Conservation (phyloP, 2,329 filamentous ascomycete genomes). For the Orbilia oligospora region DNA sequence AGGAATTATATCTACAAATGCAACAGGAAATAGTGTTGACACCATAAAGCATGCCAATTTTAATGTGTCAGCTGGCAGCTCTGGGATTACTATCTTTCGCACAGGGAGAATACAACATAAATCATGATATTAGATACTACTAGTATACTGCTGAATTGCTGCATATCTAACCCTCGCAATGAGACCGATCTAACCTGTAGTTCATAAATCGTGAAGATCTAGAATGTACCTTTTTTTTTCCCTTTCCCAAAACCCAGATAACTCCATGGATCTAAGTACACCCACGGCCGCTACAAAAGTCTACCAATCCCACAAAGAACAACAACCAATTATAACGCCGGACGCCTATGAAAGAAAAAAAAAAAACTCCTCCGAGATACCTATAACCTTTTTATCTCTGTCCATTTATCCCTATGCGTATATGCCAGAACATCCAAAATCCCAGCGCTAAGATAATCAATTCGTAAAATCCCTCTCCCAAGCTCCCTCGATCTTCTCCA, state of each 20-base stretch:
- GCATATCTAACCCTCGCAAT: background rate
- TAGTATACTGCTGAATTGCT: background rate
- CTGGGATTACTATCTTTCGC: background rate
- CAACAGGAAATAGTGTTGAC: background rate
- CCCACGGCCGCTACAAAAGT: background rate
- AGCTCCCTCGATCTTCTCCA: constrained; percentile 44
- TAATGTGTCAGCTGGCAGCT: background rate
- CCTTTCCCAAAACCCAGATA: background rate
- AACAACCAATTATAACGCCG: background rate
- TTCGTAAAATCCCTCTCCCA: constrained; percentile 60
- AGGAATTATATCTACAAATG: background rate
- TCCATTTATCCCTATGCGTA: background rate
- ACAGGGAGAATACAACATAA: background rate
- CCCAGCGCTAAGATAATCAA: background rate
- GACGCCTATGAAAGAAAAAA: background rate
- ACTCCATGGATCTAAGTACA: background rate
- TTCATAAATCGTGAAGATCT: constrained; percentile 25
- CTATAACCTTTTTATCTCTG: background rate
- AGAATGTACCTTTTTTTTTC: background rate
- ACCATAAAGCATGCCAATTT: background rate
- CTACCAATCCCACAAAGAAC: background rate
- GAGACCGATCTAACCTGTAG: background rate
- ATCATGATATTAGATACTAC: constrained; percentile 12
- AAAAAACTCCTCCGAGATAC: constrained; percentile 1
- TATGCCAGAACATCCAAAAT: background rate